phyloP scores from a whole-genome alignment of 1,284 basidiomycete genomes.

The Caloboletus firmus region DNA sequence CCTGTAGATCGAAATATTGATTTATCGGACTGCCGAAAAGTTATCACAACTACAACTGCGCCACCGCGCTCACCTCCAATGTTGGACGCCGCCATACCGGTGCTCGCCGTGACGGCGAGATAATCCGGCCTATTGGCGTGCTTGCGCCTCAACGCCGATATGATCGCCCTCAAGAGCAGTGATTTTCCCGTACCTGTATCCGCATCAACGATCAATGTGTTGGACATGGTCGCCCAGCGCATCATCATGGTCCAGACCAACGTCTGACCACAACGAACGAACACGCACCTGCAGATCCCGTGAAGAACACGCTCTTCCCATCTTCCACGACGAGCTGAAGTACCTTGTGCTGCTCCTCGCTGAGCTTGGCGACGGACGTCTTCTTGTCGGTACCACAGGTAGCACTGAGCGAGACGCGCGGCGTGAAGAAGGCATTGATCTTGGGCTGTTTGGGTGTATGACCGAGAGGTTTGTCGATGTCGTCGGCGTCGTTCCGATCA shows the following conservation, averaged over 20 bases:
- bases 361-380: constrained; percentile 40
- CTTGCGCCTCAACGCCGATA: constrained; percentile 65
- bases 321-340: constrained; percentile 48
- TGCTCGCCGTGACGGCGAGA: constrained; percentile 75
- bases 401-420: constrained; percentile 37
- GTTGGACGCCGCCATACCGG: constrained; percentile 74
- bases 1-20: constrained; percentile 23
- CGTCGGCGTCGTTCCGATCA: constrained; percentile 24
- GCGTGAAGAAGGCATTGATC: constrained; percentile 47
- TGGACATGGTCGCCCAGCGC: background rate
- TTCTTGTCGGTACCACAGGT: constrained; percentile 34
- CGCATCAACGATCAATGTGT: background rate
- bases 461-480: constrained; percentile 4
- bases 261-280: too few relatives aligned
- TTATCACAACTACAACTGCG: background rate
- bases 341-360: constrained; percentile 44
- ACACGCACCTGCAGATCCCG: constrained; percentile 49
- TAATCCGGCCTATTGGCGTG: constrained; percentile 56
- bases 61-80: constrained; percentile 58
- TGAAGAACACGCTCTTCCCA: constrained; percentile 52
- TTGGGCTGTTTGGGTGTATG: constrained; percentile 37
- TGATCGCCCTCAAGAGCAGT: constrained; percentile 73
- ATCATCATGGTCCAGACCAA: too few relatives aligned
- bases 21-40: background rate
- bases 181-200: constrained; percentile 76